Base-by-base conservation (phyloP, 257 asterid species). In the Lycium ferocissimum region DNA sequence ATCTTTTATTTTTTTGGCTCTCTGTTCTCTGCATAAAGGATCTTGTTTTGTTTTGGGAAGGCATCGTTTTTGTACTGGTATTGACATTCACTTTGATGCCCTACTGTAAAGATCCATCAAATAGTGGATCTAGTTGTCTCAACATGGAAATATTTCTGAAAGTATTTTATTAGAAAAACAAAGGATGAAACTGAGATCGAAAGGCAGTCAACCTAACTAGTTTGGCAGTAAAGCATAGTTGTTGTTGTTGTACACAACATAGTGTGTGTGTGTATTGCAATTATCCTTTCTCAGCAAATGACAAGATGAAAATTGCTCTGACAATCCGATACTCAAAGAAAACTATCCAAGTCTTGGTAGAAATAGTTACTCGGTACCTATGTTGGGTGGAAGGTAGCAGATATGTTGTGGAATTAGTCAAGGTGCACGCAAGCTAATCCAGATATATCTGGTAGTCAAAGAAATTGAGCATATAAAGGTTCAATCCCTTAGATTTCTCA, bases 71-170 rank as follows among this genome's bases (percentile, higher is more conserved):
- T 26, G 12, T 33, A 65, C 45, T n/a, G n/a, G n/a, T n/a, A n/a
- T n/a, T n/a, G n/a, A n/a, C n/a, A n/a, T n/a, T 26, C 22, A 26
- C 54, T 71, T n/a, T 72, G 37, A 18, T 38, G 2, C 22, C 33
- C 79, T 40, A 4, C 33, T 71, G 56, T 71, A 71, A 18, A 18
- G 56, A 71, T 73, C 80, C 80, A 45, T 45, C 40, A n/a, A 45
- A 73, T 45, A 73, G 11, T 73, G 80, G 80, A 45, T 73, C 80
- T 73, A 33, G 73, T 66, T 33, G 73, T 66, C 73, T 66, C n/a
- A 3, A n/a, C 38, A 45, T 45, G 38, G 80, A 45, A 45, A n/a
- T 49, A 59, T 59, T n/a, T 59, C 20, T 57, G 57, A 53, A 53
- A 53, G 10, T 11, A 53, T 11, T 53, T 53, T 53, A 2, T 10